phyloP scores from a whole-genome alignment of 2,329 filamentous ascomycete species.

The Penicillium griseofulvum region DNA sequence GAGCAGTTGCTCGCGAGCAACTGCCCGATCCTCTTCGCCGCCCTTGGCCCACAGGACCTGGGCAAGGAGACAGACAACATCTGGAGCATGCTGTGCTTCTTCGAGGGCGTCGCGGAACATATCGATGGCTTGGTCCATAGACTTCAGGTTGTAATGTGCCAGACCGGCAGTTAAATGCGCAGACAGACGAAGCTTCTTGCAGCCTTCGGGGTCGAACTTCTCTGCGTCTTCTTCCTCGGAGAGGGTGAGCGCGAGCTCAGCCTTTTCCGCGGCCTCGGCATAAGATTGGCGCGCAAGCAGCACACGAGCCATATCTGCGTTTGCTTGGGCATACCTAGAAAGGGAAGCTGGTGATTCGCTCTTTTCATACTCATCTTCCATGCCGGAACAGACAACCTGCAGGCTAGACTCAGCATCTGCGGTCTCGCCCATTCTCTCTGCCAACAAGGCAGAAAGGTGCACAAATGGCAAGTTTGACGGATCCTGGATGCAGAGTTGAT shows the following conservation, averaged over 20 bases:
- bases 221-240: conserved; percentile 69
- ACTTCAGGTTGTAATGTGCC: conserved; percentile 69
- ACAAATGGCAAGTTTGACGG: conserved; percentile 69
- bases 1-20: conserved; percentile 77
- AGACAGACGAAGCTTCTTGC: conserved; percentile 72
- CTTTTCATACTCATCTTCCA: conserved; percentile 80
- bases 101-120: conserved; percentile 78
- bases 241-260: conserved; percentile 75
- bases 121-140: conserved; percentile 67
- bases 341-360: conserved; percentile 74
- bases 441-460: conserved; percentile 76
- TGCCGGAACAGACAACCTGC: conserved; percentile 62
- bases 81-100: conserved; percentile 72
- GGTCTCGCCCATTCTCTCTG: conserved; percentile 74
- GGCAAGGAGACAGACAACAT: conserved; percentile 81
- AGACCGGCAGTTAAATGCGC: conserved; percentile 83
- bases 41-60: conserved; percentile 93
- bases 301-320: conserved; percentile 81
- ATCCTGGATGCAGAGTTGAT: conserved; percentile 71
- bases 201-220: conserved; percentile 59
- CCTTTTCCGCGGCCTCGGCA: conserved; percentile 70
- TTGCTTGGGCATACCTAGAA: conserved; percentile 74
- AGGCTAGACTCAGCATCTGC: conserved; percentile 62
- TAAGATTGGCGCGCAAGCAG: conserved; percentile 69
- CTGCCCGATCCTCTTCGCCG: conserved; percentile 67